These are phyloP conservation scores for Trypanosoma mega DNA, from an alignment of 208 protist species.

Conservation along the genomic window DNA sequence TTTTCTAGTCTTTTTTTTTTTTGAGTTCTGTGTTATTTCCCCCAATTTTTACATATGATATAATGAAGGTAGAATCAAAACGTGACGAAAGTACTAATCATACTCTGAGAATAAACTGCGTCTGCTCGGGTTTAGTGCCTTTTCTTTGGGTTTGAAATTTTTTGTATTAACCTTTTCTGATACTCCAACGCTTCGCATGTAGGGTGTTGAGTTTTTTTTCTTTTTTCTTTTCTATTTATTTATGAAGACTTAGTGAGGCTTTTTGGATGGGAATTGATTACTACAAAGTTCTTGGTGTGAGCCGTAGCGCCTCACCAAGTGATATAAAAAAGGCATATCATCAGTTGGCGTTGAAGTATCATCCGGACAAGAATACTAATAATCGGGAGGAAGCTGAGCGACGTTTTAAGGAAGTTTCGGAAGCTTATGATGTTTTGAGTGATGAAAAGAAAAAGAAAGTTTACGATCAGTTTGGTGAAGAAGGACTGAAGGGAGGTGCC, in stretches of 20 bases:
- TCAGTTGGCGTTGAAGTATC: slow-evolving; percentile 88
- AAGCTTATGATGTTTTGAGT: slow-evolving; percentile 94
- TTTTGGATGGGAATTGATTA: slow-evolving; percentile 53
- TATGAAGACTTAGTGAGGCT: background rate
- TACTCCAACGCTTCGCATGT: background rate
- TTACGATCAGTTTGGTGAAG: slow-evolving; percentile 94
- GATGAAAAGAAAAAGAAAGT: slow-evolving; percentile 89
- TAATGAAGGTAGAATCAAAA: too few species aligned
- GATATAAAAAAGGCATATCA: slow-evolving; percentile 91
- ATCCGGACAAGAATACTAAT: slow-evolving; percentile 83
- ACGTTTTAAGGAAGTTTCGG: slow-evolving; percentile 75
- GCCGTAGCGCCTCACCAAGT: slow-evolving; percentile 38
- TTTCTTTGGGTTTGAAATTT: too few species aligned
- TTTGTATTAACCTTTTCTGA: too few species aligned
- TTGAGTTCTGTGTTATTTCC: too few species aligned
- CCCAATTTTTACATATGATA: too few species aligned
- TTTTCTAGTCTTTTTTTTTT: too few species aligned
- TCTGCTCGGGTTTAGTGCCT: too few species aligned
- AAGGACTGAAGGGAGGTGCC: slow-evolving; percentile 46
- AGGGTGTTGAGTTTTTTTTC: slow-evolving; percentile 7
- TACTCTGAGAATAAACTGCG: too few species aligned
- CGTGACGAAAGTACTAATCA: too few species aligned
- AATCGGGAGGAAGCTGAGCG: slow-evolving; percentile 52
- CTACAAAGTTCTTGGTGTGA: slow-evolving; percentile 76
- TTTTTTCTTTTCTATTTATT: slow-evolving; percentile 10